phyloP scores from a whole-genome alignment of 2,329 filamentous ascomycete species.

The Cryoendolithus antarcticus region DNA sequence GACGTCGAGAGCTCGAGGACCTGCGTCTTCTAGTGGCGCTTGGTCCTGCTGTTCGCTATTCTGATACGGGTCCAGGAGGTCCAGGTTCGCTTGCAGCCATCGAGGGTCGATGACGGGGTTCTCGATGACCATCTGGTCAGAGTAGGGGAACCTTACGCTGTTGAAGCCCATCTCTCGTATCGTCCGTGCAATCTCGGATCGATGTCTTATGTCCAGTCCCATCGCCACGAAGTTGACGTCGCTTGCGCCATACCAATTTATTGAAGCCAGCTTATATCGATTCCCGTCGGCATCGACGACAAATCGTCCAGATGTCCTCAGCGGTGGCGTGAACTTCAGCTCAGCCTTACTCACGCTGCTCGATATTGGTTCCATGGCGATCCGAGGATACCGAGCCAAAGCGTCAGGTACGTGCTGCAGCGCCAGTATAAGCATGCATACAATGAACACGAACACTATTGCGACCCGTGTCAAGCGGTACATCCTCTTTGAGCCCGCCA shows the following conservation, averaged over 20 bases:
- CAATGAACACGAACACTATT: no score
- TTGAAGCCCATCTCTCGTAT: constrained; percentile 56
- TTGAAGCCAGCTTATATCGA: constrained; percentile 49
- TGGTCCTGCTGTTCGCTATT: constrained; percentile 5
- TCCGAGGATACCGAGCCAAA: no score
- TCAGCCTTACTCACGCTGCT: background rate
- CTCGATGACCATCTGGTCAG: constrained; percentile 52
- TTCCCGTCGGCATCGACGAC: constrained; percentile 46
- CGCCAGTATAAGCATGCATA: no score
- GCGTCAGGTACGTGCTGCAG: no score
- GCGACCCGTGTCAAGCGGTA: no score
- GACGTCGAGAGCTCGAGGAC: constrained; percentile 46
- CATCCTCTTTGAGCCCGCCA: no score
- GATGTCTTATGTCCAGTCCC: constrained; percentile 52
- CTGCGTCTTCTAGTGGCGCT: constrained; percentile 14
- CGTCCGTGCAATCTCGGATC: constrained; percentile 45
- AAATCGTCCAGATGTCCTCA: constrained; percentile 47
- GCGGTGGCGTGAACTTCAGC: constrained; percentile 40
- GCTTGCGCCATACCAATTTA: constrained; percentile 62
- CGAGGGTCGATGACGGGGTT: constrained; percentile 44
- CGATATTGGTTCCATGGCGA: no score
- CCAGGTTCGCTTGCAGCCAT: constrained; percentile 46
- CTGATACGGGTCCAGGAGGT: constrained; percentile 32
- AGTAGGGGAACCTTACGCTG: constrained; percentile 56
- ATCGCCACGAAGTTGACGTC: constrained; percentile 54